These are phyloP conservation scores for Symbiodinium natans DNA, from an alignment of 73 alveolate species.

Conservation along the genomic window DNA sequence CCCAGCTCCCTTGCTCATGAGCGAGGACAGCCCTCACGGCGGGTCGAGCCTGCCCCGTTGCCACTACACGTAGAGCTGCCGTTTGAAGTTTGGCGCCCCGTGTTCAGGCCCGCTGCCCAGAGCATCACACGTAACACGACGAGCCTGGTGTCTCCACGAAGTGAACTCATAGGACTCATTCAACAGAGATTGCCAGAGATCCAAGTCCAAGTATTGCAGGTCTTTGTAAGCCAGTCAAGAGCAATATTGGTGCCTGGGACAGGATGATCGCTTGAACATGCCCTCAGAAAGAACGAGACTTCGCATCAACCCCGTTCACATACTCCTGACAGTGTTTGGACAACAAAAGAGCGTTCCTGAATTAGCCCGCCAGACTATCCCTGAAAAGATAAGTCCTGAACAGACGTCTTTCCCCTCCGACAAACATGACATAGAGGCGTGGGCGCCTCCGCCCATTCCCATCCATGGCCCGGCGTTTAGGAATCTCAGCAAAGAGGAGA, in stretches of 20 bases:
- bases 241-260: background rate
- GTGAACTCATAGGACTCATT: background rate
- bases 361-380: no score
- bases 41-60: no score
- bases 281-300: background rate
- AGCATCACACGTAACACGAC: background rate
- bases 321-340: background rate
- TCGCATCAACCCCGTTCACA: background rate
- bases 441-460: conserved; percentile 6
- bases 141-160: background rate
- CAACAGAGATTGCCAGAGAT: background rate
- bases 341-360: background rate
- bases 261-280: background rate
- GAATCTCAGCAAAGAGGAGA: background rate
- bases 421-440: background rate
- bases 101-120: background rate
- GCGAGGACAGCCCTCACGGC: no score
- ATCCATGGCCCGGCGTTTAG: background rate
- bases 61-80: background rate
- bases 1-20: no score
- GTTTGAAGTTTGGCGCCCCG: background rate
- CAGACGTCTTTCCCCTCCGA: no score
- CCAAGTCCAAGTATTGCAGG: background rate
- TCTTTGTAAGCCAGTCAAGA: background rate
- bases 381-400: no score